Percentiles rank a stretch among this genome's conserved stretches.
phyloP scores from a whole-genome alignment of 1,139 yeast genomes.

The Pichia sp. region DNA sequence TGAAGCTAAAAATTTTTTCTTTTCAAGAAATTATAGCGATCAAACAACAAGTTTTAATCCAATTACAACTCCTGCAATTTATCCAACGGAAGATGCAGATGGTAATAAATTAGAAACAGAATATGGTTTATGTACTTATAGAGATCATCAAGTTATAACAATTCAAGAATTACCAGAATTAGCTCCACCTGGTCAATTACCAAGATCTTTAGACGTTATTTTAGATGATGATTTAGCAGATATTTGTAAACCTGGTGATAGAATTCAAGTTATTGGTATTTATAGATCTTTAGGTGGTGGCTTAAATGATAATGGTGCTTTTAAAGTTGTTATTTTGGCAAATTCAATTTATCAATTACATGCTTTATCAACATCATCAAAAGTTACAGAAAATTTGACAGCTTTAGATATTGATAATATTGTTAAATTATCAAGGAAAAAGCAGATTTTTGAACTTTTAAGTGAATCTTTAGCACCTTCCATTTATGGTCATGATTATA shows the following conservation, averaged over 20 bases:
- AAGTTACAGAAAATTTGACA: constrained; percentile 67
- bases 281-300: constrained; percentile 89
- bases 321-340: constrained; percentile 75
- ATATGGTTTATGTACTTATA: constrained; percentile 86
- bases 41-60: constrained; percentile 90
- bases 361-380: constrained; percentile 81
- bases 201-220: constrained; percentile 84
- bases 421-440: constrained; percentile 64
- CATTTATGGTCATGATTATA: constrained; percentile 86
- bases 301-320: constrained; percentile 55
- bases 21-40: constrained; percentile 88
- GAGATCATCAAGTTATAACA: constrained; percentile 90
- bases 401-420: constrained; percentile 84
- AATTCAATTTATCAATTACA: constrained; percentile 86
- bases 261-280: constrained; percentile 91
- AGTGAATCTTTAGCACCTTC: constrained; percentile 92
- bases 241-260: constrained; percentile 89
- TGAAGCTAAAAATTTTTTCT: constrained; percentile 75
- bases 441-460: constrained; percentile 68
- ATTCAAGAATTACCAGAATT: constrained; percentile 98
- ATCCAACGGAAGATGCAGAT: constrained; percentile 89
- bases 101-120: constrained; percentile 86
- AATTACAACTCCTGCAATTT: constrained; percentile 74
- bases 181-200: constrained; percentile 97
- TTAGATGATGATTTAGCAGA: constrained; percentile 94